Conservation (phyloP, 2,329 filamentous ascomycete species). For the Clarireedia monteithiana region DNA sequence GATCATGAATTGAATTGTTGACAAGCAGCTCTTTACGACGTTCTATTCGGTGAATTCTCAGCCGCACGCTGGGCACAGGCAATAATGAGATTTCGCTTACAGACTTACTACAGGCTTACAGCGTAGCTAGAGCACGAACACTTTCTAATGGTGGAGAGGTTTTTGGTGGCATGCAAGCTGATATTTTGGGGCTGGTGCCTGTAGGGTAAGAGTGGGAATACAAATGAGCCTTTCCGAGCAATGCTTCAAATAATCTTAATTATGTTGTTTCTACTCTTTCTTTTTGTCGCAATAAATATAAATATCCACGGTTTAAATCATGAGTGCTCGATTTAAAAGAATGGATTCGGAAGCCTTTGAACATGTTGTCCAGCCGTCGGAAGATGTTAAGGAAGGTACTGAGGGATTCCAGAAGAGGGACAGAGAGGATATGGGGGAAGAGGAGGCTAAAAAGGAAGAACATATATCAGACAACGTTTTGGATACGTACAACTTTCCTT, state of each 20-base stretch:
- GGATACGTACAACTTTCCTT: slow-evolving; percentile 47
- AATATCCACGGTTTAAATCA: too few relatives aligned
- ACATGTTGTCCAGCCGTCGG: not conserved
- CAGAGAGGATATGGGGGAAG: not conserved
- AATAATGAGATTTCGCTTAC: not conserved
- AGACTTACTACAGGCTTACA: not conserved
- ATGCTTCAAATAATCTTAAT: too few relatives aligned
- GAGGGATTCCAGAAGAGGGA: not conserved
- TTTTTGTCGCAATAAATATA: not conserved
- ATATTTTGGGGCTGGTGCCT: not conserved
- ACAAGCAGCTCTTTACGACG: not conserved
- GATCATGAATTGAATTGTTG: not conserved
- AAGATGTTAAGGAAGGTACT: not conserved
- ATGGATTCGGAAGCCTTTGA: not conserved
- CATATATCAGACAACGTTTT: slow-evolving; percentile 57
- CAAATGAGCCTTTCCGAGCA: not conserved
- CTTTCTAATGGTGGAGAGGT: too few relatives aligned
- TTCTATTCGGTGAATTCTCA: not conserved
- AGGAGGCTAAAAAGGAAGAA: slow-evolving; percentile 27
- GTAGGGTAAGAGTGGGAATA: not conserved
- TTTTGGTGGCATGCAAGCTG: not conserved
- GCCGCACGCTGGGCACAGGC: not conserved
- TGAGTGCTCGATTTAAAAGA: not conserved
- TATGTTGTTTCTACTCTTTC: not conserved
- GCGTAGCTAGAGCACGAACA: not conserved